phyloP scores from a whole-genome alignment of 768 basidiomycete species.

The Pleurotus ostreatus region DNA sequence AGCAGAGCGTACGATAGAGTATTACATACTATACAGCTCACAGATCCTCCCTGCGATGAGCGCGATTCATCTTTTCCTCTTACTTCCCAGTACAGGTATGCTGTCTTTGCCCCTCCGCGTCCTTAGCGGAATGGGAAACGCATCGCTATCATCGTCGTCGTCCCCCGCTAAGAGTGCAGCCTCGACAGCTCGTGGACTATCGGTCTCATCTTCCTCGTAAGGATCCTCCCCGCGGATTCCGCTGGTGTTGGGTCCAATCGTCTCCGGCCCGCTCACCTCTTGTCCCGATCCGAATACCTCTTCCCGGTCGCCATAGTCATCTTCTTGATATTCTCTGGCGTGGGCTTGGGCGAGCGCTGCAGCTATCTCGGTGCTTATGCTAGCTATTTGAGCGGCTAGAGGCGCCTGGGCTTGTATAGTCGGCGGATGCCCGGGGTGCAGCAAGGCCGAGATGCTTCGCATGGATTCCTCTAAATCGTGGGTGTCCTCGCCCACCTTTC shows the following conservation, averaged over 20 bases:
- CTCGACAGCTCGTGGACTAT: neutral
- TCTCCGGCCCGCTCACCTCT: slow-evolving; percentile 44
- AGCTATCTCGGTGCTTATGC: slow-evolving; percentile 76
- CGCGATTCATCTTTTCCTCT: slow-evolving; percentile 57
- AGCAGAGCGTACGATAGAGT: neutral
- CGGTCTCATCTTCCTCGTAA: slow-evolving; percentile 11
- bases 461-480: slow-evolving; percentile 68
- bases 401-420: slow-evolving; percentile 37
- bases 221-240: slow-evolving; percentile 48
- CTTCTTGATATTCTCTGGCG: slow-evolving; percentile 53
- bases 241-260: slow-evolving; percentile 57
- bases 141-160: slow-evolving; percentile 70
- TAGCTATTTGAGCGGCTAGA: slow-evolving; percentile 66
- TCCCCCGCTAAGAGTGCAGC: slow-evolving; percentile 24
- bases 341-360: slow-evolving; percentile 76
- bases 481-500: slow-evolving; percentile 52
- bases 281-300: slow-evolving; percentile 49
- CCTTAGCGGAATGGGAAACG: slow-evolving; percentile 70
- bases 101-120: slow-evolving; percentile 60
- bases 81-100: slow-evolving; percentile 43
- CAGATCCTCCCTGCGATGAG: neutral
- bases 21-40: no score
- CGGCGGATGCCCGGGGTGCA: slow-evolving; percentile 43
- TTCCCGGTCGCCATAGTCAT: slow-evolving; percentile 50
- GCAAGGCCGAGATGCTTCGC: slow-evolving; percentile 68